Percentiles rank a stretch among this genome's conserved stretches.
Conservation (phyloP, 179 eudicot genomes). For the Beta corolliflora region DNA sequence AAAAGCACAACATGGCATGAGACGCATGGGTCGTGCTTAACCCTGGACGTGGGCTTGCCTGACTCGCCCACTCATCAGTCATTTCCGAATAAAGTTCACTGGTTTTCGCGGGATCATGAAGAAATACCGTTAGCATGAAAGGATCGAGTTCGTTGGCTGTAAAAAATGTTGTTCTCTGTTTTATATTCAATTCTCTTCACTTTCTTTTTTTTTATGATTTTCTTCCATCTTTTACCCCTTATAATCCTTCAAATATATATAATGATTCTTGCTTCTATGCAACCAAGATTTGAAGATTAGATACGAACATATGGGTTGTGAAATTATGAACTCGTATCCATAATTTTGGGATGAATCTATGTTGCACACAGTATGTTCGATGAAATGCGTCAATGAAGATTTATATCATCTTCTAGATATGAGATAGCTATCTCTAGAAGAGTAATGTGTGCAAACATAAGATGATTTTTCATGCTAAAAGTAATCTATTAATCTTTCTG, state of each 20-base stretch:
- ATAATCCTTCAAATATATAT: no score
- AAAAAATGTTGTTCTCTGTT: no score
- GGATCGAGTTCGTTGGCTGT: not conserved
- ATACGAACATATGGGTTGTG: not conserved
- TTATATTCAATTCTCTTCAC: no score
- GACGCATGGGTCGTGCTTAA: no score
- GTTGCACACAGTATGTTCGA: constrained; percentile 2
- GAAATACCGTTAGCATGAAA: not conserved
- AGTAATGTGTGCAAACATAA: not conserved
- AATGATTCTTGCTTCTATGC: no score
- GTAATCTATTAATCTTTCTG: constrained; percentile 7
- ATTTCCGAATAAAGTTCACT: no score
- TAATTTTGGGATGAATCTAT: not conserved
- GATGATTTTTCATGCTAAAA: not conserved
- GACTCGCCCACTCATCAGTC: no score
- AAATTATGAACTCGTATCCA: no score
- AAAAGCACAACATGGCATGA: no score
- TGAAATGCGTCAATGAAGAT: constrained; percentile 14
- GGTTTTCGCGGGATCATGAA: not conserved
- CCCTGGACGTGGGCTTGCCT: no score
- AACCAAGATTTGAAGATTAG: not conserved
- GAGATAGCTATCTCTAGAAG: no score
- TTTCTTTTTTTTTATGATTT: not conserved
- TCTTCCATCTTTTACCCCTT: not conserved
- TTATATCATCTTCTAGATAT: no score